phyloP scores from a whole-genome alignment of 2,329 filamentous ascomycete species.

The Neopestalotiopsis clavispora region DNA sequence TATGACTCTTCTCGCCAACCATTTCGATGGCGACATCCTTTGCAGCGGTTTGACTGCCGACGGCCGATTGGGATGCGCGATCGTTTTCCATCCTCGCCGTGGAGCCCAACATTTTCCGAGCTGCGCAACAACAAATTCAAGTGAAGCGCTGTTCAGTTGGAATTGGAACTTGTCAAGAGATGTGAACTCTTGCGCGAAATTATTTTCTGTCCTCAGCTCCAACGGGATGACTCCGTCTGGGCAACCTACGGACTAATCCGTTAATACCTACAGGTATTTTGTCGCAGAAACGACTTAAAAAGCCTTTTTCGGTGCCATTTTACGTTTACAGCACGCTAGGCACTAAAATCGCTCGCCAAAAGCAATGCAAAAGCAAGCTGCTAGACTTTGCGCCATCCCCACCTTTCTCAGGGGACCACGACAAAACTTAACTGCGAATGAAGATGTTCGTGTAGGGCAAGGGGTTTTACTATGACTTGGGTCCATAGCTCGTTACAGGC shows the following conservation, averaged over 20 bases:
- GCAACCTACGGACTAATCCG: background rate
- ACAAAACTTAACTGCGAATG: too few species aligned
- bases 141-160: background rate
- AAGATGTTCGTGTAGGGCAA: too few species aligned
- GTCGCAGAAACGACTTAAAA: background rate
- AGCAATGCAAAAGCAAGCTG: background rate
- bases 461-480: too few species aligned
- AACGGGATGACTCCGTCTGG: background rate
- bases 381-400: background rate
- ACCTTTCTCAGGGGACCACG: too few species aligned
- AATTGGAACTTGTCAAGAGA: background rate
- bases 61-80: background rate
- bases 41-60: background rate
- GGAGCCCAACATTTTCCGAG: background rate
- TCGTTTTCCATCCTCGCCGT: background rate
- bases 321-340: background rate
- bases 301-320: background rate
- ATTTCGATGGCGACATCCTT: conserved; percentile 63
- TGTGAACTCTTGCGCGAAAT: background rate
- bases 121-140: background rate
- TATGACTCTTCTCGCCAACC: conserved; percentile 60
- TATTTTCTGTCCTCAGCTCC: background rate
- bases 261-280: background rate
- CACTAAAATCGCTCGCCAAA: background rate
- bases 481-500: too few species aligned